A percentile compares a stretch with the other conserved stretches of the same genome.
Evolutionary conservation across 495 filamentous ascomycete species (phyloP).

Genomic region (Neurospora sp.): DNA sequence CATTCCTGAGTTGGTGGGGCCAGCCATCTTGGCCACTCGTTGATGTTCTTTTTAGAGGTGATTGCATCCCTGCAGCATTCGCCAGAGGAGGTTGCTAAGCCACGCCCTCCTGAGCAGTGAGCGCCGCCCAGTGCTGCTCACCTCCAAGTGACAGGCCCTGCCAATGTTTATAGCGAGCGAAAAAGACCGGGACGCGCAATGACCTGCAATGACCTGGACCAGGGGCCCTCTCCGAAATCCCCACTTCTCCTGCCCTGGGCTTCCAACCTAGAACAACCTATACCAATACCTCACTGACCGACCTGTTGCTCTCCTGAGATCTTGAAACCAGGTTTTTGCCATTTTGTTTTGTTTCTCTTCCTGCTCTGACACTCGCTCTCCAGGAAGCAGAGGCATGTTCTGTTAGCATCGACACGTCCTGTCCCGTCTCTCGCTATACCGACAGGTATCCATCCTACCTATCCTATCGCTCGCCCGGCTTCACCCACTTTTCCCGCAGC

Average conservation of each 20-base stretch:
- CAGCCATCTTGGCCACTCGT: not conserved
- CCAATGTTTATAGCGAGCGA: not conserved
- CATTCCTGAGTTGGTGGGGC: not conserved
- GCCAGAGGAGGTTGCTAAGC: not conserved
- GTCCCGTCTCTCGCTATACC: not conserved
- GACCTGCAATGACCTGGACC: not conserved
- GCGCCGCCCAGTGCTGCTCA: not conserved
- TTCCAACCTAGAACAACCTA: not conserved
- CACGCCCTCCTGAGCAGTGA: not conserved
- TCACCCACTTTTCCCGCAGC: not conserved
- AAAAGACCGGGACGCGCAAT: not conserved
- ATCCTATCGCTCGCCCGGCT: not conserved
- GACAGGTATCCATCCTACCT: not conserved
- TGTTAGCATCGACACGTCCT: not conserved
- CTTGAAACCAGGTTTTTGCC: slow-evolving; percentile 16
- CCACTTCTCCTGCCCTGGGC: not conserved
- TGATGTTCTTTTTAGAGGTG: not conserved
- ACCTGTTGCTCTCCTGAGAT: slow-evolving; percentile 12
- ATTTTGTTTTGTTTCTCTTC: slow-evolving; percentile 9
- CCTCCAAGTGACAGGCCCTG: not conserved
- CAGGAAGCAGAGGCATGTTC: not conserved
- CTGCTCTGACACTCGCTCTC: slow-evolving; percentile 4
- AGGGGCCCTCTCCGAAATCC: not conserved
- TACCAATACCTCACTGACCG: not conserved
- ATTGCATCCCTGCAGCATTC: not conserved